Evolutionary conservation across 768 basidiomycete genomes (phyloP), one percentile per base, ranked within the genome.

Genomic region (Nevesoporus exiguus): DNA sequence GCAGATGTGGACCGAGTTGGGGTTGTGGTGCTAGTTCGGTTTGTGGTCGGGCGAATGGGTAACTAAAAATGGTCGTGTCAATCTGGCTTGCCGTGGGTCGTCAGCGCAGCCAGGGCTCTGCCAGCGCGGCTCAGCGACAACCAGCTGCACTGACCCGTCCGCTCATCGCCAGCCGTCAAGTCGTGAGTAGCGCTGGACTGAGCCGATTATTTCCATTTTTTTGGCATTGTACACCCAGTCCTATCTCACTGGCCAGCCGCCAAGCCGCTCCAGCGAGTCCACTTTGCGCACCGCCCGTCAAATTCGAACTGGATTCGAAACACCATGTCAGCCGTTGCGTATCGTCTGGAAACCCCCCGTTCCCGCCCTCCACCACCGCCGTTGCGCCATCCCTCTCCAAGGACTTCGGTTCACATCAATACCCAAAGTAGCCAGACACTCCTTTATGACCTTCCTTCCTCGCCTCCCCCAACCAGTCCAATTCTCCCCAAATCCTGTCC

Each of bases 371-470:
- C 76, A 0, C 85, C 84, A 14, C 76, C 83, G 6, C 84, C 86
- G 10, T 70, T 88, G 54, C 80, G 80, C 53, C 78, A 73, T 73
- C 58, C 75, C 75, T 58, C 76, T 73, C 79, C 62, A 66, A 65
- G 73, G 62, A 70, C 79, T 17, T 74, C 81, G 10, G 67, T 77
- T 47, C 64, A 77, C 29, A 73, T 67, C 60, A 67, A 67, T 58
- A 72, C 73, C 40, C 73, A 73, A 57, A 78, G 80, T 61, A 74
- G 77, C 48, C 79, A 83, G 66, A 81, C 86, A 48, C 82, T 89
- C 66, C 83, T 89, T 72, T 88, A 89, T 70, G 85, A 88, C 72
- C 78, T 88, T 57, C 86, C 88, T 60, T 78, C 85, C 15, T 71
- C 83, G 10, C 71, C 76, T 22, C 84, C 86, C 8, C 82, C 85